Evolutionary conservation across 768 basidiomycete genomes (phyloP), one percentile per base, ranked within the genome.

Genomic region (Suillus subalutaceus): DNA sequence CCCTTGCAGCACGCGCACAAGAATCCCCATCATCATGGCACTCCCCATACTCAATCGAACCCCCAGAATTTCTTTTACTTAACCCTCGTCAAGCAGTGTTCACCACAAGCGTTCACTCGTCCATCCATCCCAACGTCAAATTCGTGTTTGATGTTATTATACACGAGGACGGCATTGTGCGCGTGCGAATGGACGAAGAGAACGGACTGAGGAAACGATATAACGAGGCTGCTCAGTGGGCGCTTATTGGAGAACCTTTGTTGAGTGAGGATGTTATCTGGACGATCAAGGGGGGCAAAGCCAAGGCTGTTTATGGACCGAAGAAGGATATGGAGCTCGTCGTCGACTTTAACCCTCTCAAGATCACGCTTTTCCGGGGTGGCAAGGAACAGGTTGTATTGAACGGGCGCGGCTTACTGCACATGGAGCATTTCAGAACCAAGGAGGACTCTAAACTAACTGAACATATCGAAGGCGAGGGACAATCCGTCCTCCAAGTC

Each of bases 341-440:
- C 5, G 85, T 99, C 67, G 77, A 84, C 46, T 93, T 90, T 75
- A 80, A 86, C 35, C 97, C 96, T 2, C 79, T 99, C 71, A 87
- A 85, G 69, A 81, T 99, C 46, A 84, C 86, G 1, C 83, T 97
- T 68, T 81, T 87, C 55, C 85, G 90, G 41, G 83, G 87, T 65
- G 94, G 93, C 3, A 89, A 88, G 73, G 90, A 91, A 65, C 92
- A 97, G 72, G 84, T 99, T 59, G 89, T 95, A 10, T 78, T 99
- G 43, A 99, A 99, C 72, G 94, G 93, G 2, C 85, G 88, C 48
- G 93, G 93, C 2, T 83, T 99, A 38, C 82, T 99, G 68, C 96
- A 99, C 71, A 96, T 99, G 97, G 97, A 99, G 74, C 97, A 99
- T 78, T 98, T 96, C 84, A 91, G 93, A 71, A 83, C 82, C 26